phyloP scores from a whole-genome alignment of 108 stramenopile species.

The Mediolabrus comicus region DNA sequence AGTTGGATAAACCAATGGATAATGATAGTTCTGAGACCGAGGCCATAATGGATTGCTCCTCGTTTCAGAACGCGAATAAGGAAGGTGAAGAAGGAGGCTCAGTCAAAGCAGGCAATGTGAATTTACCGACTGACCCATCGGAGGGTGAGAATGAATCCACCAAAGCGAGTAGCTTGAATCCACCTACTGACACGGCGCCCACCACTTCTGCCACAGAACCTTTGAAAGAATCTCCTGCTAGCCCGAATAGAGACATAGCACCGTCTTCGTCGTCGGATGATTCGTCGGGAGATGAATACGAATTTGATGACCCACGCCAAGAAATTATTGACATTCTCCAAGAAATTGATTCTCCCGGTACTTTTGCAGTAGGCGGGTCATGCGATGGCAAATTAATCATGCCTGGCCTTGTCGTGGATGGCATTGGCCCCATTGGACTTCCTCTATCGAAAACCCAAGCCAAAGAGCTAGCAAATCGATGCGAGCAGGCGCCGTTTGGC shows the following conservation, averaged over 20 bases:
- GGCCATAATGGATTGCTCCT: not conserved
- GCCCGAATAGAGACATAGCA: not conserved
- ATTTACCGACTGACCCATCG: not conserved
- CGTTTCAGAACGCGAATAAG: not conserved
- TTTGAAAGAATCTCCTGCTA: not conserved
- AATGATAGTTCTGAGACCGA: not conserved
- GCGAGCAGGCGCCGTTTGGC: conserved; percentile 41
- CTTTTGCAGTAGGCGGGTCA: not conserved
- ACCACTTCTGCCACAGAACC: not conserved
- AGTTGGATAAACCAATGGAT: not conserved
- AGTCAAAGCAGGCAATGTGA: not conserved
- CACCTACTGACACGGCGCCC: not conserved
- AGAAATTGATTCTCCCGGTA: conserved; percentile 9
- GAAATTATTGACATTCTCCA: conserved; percentile 9
- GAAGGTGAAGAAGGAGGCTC: not conserved
- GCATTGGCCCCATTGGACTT: conserved; percentile 26
- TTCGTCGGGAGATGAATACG: conserved; percentile 12
- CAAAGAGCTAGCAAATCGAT: conserved; percentile 8
- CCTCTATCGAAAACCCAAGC: conserved; percentile 11
- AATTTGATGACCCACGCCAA: conserved; percentile 9
- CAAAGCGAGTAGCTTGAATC: too few species aligned
- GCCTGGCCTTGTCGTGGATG: conserved; percentile 36
- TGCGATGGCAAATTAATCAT: conserved; percentile 4
- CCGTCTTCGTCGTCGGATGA: not conserved
- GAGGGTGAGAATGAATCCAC: not conserved